Base-by-base conservation (phyloP, 495 filamentous ascomycete genomes). In the Hypoxylon fragiforme region DNA sequence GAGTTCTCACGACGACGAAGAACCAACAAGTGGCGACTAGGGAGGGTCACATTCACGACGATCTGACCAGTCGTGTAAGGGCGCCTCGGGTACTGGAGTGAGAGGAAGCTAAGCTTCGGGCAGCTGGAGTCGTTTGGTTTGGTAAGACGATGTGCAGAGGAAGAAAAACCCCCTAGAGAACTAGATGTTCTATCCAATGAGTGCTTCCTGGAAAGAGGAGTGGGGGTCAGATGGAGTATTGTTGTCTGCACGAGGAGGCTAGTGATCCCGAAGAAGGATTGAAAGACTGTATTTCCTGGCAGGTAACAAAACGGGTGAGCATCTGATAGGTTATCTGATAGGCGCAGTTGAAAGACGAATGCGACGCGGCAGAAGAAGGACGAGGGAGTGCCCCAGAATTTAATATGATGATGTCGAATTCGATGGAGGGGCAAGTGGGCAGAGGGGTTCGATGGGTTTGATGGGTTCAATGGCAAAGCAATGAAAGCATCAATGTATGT, bases 221-320 rank as follows among this genome's bases (percentile, higher is more conserved):
- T 63, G 59, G 59, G 59, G 59, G 59, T 63, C 59, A 58, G 49
- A 57, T 14, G 42, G 52, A 47, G 36, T 48, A 44, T 40, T 38
- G 57, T 50, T 44, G 13, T 47, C 47, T 57, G 48, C 59, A 57
- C 39, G 54, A 50, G 50, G 59, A 51, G 42, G 46, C 58, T 56
- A 47, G 47, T 52, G 52, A 56, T 53, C 43, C 58, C 52, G 58
- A 52, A 13, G 38, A 56, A 41, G 45, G 39, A 31, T 41, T 46
- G 51, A 46, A 37, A 39, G 42, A 50, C 22, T 55, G 28, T 18
- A 48, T 15, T 47, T 15, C 20, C 12, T 24, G 41, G 47, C 48
- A 51, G 22, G 46, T 47, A 51, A 40, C 52, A 52, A 21, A 28
- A 32, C 32, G 20, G 24, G 15, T 4, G 18, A 24, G 40, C 39